Evolutionary conservation across 108 stramenopile genomes (phyloP).

Genomic region (Conticribra guillardii): DNA sequence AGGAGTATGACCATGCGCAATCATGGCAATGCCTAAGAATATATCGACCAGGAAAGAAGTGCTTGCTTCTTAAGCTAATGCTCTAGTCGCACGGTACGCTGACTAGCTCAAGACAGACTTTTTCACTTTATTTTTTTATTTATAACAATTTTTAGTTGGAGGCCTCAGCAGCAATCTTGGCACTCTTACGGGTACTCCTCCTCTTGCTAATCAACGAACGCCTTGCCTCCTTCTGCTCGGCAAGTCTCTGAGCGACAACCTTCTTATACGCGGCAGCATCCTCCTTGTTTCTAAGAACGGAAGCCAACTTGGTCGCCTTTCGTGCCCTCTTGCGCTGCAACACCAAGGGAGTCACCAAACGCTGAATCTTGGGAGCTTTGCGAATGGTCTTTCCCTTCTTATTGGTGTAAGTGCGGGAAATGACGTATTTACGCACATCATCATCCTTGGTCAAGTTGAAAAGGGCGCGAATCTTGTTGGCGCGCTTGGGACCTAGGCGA

Average conservation of each 20-base stretch:
- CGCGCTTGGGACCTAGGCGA: conserved; percentile 99
- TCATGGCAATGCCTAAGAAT: too few species aligned
- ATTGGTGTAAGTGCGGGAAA: conserved; percentile 94
- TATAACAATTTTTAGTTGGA: too few species aligned
- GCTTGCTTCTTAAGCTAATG: too few species aligned
- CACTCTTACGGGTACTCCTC: conserved; percentile 91
- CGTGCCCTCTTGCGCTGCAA: conserved; percentile 96
- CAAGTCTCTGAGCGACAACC: conserved; percentile 93
- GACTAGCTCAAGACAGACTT: too few species aligned
- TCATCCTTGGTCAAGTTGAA: conserved; percentile 99
- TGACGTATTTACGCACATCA: conserved; percentile 99
- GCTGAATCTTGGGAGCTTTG: conserved; percentile 99
- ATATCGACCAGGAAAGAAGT: too few species aligned
- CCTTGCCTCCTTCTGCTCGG: conserved; percentile 95
- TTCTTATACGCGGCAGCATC: conserved; percentile 97
- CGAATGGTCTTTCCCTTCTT: conserved; percentile 93
- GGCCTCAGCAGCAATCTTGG: conserved; percentile 61
- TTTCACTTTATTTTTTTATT: too few species aligned
- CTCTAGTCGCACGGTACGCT: too few species aligned
- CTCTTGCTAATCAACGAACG: conserved; percentile 97
- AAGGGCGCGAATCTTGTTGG: conserved; percentile 99
- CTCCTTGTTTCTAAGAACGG: conserved; percentile 82
- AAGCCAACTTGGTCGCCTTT: conserved; percentile 80
- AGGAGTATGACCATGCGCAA: too few species aligned
- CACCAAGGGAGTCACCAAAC: conserved; percentile 95